Evolutionary conservation across 179 eudicot species (phyloP).

Genomic region (Patellifolia procumbens): DNA sequence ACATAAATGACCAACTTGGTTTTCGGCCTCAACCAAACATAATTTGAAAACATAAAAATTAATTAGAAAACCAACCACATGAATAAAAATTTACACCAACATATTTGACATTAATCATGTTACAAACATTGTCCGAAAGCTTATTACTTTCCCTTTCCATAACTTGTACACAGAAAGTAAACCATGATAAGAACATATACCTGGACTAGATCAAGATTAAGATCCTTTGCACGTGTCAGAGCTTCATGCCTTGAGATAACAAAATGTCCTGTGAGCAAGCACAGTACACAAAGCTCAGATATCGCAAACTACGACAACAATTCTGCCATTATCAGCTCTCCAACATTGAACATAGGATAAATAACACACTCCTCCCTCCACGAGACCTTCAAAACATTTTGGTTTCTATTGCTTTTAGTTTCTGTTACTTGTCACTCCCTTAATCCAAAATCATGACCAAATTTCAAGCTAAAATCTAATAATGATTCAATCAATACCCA

Average conservation of each 20-base stretch:
- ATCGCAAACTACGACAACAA: not conserved
- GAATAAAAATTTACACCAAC: not conserved
- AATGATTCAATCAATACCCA: not conserved
- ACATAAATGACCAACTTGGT: not conserved
- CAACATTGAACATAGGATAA: not conserved
- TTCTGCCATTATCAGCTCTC: not conserved
- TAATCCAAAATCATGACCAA: not conserved
- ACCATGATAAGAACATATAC: conserved; percentile 33
- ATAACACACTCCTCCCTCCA: not conserved
- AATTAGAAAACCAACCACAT: not conserved
- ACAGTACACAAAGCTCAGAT: conserved; percentile 1
- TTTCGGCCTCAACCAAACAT: not conserved
- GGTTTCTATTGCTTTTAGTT: not conserved
- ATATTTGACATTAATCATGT: not conserved
- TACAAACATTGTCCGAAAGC: not conserved
- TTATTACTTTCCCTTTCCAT: not conserved
- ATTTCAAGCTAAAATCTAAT: not conserved
- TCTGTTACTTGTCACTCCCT: not conserved
- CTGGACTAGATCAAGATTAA: conserved; percentile 73
- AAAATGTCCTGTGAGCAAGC: conserved; percentile 51
- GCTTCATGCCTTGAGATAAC: conserved; percentile 59
- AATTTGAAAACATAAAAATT: not conserved
- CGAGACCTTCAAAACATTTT: not conserved
- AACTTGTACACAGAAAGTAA: not conserved
- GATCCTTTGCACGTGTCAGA: conserved; percentile 48